phyloP scores from a whole-genome alignment of 1,284 basidiomycete species.

The Sphagnurus paluster region DNA sequence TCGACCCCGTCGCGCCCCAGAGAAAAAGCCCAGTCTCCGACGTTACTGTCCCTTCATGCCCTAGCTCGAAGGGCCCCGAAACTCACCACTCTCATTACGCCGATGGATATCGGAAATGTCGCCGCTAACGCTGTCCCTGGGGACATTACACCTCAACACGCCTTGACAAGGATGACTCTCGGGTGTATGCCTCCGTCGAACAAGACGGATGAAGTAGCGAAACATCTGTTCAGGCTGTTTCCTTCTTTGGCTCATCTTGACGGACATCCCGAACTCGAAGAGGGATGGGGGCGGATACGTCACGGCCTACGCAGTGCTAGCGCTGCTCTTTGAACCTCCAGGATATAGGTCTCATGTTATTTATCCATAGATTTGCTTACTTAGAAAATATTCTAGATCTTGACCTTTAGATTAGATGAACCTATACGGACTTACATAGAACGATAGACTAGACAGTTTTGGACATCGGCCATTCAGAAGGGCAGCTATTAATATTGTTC shows the following conservation, averaged over 20 bases:
- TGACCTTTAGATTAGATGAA: no score
- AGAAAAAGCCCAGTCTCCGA: slow-evolving; percentile 31
- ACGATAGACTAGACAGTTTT: no score
- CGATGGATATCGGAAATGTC: slow-evolving; percentile 26
- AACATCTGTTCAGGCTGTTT: slow-evolving; percentile 29
- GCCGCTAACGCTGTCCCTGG: neutral
- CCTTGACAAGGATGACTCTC: slow-evolving; percentile 27
- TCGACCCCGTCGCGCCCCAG: slow-evolving; percentile 23
- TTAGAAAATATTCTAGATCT: no score
- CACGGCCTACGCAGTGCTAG: no score
- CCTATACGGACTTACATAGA: no score
- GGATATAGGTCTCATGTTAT: no score
- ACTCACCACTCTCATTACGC: slow-evolving; percentile 39
- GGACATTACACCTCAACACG: slow-evolving; percentile 12
- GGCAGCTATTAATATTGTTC: no score
- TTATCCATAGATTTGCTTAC: no score
- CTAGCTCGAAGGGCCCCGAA: slow-evolving; percentile 36
- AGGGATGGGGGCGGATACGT: slow-evolving; percentile 22
- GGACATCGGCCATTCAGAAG: no score
- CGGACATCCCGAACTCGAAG: slow-evolving; percentile 25
- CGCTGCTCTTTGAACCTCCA: no score
- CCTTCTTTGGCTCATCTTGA: slow-evolving; percentile 30
- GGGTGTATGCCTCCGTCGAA: slow-evolving; percentile 12
- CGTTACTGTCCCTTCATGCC: slow-evolving; percentile 33
- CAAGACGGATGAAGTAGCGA: slow-evolving; percentile 18